Evolutionary conservation across 352 stramenopile genomes (phyloP).

Genomic region (Phytophthora macrochlamydospora): DNA sequence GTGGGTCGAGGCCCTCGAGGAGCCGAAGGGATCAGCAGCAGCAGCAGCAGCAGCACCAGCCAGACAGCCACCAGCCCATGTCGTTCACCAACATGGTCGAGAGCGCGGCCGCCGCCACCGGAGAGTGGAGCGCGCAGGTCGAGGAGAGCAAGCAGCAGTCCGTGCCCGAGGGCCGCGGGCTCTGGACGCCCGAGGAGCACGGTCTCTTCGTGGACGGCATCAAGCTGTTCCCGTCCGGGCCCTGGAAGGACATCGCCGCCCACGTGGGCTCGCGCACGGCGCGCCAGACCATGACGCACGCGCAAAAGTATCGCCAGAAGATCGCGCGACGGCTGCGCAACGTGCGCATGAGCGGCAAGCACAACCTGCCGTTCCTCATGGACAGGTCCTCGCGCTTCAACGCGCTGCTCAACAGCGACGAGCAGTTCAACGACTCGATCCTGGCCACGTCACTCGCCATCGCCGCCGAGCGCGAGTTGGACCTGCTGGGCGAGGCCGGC

Average conservation of each 20-base stretch:
- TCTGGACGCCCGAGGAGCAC: conserved; percentile 82
- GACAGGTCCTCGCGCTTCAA: conserved; percentile 76
- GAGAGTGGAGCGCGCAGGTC: conserved; percentile 35
- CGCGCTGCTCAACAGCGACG: conserved; percentile 68
- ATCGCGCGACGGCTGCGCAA: conserved; percentile 75
- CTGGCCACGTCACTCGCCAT: conserved; percentile 78
- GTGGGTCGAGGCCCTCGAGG: conserved; percentile 1
- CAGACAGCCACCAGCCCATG: conserved; percentile 18
- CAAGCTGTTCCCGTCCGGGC: conserved; percentile 73
- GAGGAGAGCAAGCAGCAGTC: conserved; percentile 32
- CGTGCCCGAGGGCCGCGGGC: conserved; percentile 55
- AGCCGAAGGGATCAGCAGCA: not conserved
- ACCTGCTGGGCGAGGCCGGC: conserved; percentile 59
- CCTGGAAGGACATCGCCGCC: conserved; percentile 80
- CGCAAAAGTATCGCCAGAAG: conserved; percentile 88
- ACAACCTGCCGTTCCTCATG: conserved; percentile 70
- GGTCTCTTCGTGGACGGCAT: conserved; percentile 77
- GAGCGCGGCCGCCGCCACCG: conserved; percentile 18
- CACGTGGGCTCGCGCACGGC: conserved; percentile 76
- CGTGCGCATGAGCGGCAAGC: conserved; percentile 68
- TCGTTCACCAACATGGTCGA: conserved; percentile 41
- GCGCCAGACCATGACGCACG: conserved; percentile 83
- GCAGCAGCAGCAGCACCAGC: not conserved
- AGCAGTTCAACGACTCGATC: conserved; percentile 85
- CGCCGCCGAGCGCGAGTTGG: conserved; percentile 68